phyloP scores from a whole-genome alignment of 2,329 filamentous ascomycete genomes.

The Teratosphaeriaceae sp. region DNA sequence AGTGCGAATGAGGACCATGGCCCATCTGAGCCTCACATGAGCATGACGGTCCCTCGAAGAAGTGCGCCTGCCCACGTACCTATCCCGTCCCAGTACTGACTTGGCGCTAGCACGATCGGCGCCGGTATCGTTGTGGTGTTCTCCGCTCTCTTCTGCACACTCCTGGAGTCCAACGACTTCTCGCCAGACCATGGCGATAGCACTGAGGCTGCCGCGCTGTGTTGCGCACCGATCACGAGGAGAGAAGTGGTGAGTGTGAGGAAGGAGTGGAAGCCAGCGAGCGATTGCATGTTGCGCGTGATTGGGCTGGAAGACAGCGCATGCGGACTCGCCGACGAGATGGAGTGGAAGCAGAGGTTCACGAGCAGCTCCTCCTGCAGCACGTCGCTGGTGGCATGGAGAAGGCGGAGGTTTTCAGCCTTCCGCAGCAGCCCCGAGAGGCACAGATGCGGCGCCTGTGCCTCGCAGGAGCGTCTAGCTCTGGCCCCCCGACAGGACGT shows the following conservation, averaged over 20 bases:
- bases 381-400: neutral
- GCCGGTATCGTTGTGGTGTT: constrained; percentile 21
- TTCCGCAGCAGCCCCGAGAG: neutral
- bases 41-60: neutral
- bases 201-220: neutral
- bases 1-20: constrained; percentile 33
- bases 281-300: neutral
- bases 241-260: neutral
- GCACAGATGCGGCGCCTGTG: neutral
- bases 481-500: neutral
- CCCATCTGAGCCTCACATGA: constrained; percentile 17
- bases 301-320: neutral
- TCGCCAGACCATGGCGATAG: neutral
- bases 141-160: neutral
- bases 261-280: neutral
- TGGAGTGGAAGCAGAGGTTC: neutral
- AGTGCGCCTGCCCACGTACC: constrained; percentile 10
- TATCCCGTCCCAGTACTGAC: constrained; percentile 34
- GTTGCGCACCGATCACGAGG: neutral
- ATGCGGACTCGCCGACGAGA: neutral
- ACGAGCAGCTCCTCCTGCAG: neutral
- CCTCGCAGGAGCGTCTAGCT: constrained; percentile 1
- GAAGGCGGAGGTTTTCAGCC: neutral
- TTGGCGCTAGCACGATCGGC: constrained; percentile 27
- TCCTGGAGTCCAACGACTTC: neutral